Evolutionary conservation across 2,329 filamentous ascomycete genomes (phyloP), one percentile per base, ranked within the genome.

Genomic region (Metarhizium robertsii): DNA sequence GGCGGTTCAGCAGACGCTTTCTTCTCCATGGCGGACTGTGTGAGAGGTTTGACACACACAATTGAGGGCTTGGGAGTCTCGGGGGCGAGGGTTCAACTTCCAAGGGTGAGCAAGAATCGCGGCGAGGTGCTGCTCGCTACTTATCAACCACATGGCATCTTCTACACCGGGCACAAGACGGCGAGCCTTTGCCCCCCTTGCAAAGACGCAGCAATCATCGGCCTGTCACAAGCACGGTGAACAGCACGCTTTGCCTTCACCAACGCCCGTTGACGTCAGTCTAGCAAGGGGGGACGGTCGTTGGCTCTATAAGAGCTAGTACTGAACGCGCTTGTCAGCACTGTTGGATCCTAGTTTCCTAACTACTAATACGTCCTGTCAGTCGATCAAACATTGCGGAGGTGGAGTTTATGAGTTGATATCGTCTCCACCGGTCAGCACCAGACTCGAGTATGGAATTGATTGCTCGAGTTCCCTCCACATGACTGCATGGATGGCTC

Each of bases 1-100:
- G 52, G 53, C 10, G 30, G 18, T 10, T 57, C 54, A 25, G n/a
- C 43, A 6, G 48, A 57, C 20, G 47, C 38, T 42, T 60, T 60
- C 45, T 59, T 58, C 36, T 60, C 55, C 60, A 54, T 58, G 49
- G 36, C 52, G 43, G 36, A 40, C 10, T 10, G 11, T 6, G 10
- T 43, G 6, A 46, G 10, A 6, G 43, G 13, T 20, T 4, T 25
- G 25, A 25, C 25, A 25, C 25, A 25, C 25, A 25, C 25, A 25
- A 25, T 25, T 25, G 25, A 25, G 25, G 25, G 25, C 25, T 25
- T 25, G 25, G 25, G 32, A 34, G 32, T 34, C 32, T 34, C 6
- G 32, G 32, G 32, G 32, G 32, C 7, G 32, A 34, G 32, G 20
- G 3, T 25, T 25, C 20, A 25, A 3, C 20, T 25, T 25, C 3